Base-by-base conservation (phyloP, 805 yeast species). In the Sugiyamaella mastotermitis region DNA sequence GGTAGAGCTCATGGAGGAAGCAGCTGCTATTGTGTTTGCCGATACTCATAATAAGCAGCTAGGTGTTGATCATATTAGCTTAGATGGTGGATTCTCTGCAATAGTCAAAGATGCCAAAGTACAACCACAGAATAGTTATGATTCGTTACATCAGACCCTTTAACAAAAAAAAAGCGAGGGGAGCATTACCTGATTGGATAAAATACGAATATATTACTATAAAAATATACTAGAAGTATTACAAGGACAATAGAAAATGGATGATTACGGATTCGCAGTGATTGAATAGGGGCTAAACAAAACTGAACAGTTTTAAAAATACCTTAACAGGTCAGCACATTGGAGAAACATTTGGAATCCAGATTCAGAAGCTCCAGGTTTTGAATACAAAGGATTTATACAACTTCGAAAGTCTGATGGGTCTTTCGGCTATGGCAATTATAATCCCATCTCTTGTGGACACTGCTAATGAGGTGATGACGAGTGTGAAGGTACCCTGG, bases 1-100 rank as follows among this genome's bases (percentile, higher is more conserved):
- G 66, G 66, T 8, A 49, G 60, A 29, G 58, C 65, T 3, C 65
- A 61, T 41, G 68, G 68, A 13, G 68, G 66, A 0, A 50, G 60
- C 21, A 60, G 57, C 65, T 4, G 68, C 62, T 40, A 58, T 61
- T 25, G 51, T 61, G 5, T 46, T 63, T 30, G 64, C 65, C 5
- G 68, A 63, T 45, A 66, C 65, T 2, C 59, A 46, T 35, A 43
- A 53, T 5, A 63, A 63, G 41, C 48, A 50, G 3, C 43, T 62
- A 10, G 44, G 43, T 13, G 41, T 36, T 9, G 30, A 31, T 20
- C 42, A 42, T 1, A 43, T 61, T 2, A 42, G 57, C 38, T 62
- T 65, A 66, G 36, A 43, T 5, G 52, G 50, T 19, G 64, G 61
- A 3, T 59, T 49, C 41, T 41, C 37, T 5, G 61, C 63, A 9